Base-by-base conservation (phyloP, 805 yeast genomes). In the Lachancea nothofagi region DNA sequence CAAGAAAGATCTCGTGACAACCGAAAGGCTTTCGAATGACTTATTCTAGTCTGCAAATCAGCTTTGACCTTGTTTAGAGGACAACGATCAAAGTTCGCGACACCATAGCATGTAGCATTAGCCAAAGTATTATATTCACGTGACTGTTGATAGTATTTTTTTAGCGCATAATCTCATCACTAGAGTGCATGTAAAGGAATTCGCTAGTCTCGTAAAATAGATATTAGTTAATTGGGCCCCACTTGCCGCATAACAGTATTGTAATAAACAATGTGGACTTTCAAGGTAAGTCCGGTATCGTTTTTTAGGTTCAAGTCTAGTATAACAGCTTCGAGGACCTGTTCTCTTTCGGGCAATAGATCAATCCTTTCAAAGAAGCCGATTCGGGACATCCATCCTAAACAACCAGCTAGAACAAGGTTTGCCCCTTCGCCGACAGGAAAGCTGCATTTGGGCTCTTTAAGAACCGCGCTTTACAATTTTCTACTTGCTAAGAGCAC, bases 371-470 rank as follows among this genome's bases (percentile, higher is more conserved):
- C 52, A 2, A 51, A 43, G 36, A 48, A 48, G 29, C 52, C 53
- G 4, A 29, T 33, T 4, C 44, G 33, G 20, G 53, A 59, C 29
- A 48, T 67, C 7, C 73, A 70, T 32, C 77, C 79, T 1, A 48
- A 42, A 1, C 25, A 44, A 0, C 87, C 93, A 0, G 94, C 79
- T 0, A 63, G 96, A 48, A 85, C 97, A 1, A 66, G 99, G 47
- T 93, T 93, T 62, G 99, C 99, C 0, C 98, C 99, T 0, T 88
- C 97, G 2, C 99, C 99, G 1, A 93, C 99, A 0, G 99, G 99
- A 0, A 76, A 76, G 45, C 68, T 93, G n/a, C 99, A 93, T 58
- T 59, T 93, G 43, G 99, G 99, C 0, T 89, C 97, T 0, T 57
- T 93, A 33, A 67, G 99, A 58, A 93, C 99, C 0, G 97, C 97